phyloP scores from a whole-genome alignment of 805 yeast genomes.

The Candida pini region DNA sequence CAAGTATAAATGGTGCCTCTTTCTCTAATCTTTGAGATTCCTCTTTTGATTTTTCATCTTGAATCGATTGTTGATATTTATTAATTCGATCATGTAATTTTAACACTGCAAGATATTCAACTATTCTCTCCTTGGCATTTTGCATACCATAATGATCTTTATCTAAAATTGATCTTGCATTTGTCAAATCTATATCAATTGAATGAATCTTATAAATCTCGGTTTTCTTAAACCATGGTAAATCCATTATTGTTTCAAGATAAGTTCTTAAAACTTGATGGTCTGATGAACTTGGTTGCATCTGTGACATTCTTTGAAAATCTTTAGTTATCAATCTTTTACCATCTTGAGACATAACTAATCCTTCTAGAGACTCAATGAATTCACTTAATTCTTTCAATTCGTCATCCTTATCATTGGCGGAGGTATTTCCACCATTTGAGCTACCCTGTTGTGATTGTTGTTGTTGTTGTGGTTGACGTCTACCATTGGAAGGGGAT shows the following conservation, averaged over 20 bases:
- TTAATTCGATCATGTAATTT: slow-evolving; percentile 40
- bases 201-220: slow-evolving; percentile 19
- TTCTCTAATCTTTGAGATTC: slow-evolving; percentile 1
- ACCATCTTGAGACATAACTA: slow-evolving; percentile 36
- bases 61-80: not conserved
- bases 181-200: slow-evolving; percentile 40
- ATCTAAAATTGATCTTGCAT: slow-evolving; percentile 55
- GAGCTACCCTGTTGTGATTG: slow-evolving; percentile 7
- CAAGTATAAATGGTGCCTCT: slow-evolving; percentile 2
- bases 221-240: slow-evolving; percentile 45
- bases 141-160: slow-evolving; percentile 76
- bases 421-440: slow-evolving; percentile 15
- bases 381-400: slow-evolving; percentile 25
- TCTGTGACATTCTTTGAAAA: slow-evolving; percentile 46
- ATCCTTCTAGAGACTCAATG: slow-evolving; percentile 26
- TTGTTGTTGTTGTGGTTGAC: slow-evolving; percentile 4
- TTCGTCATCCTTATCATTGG: slow-evolving; percentile 43
- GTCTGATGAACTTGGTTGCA: slow-evolving; percentile 55
- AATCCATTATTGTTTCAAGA: slow-evolving; percentile 57
- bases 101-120: slow-evolving; percentile 76
- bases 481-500: not conserved
- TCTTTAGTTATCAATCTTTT: slow-evolving; percentile 39
- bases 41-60: not conserved
- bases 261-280: slow-evolving; percentile 60
- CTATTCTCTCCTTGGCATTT: slow-evolving; percentile 64